These are phyloP conservation scores for Chaetomium globosum DNA, from an alignment of 2,329 filamentous ascomycete genomes.

Conservation along the genomic window DNA sequence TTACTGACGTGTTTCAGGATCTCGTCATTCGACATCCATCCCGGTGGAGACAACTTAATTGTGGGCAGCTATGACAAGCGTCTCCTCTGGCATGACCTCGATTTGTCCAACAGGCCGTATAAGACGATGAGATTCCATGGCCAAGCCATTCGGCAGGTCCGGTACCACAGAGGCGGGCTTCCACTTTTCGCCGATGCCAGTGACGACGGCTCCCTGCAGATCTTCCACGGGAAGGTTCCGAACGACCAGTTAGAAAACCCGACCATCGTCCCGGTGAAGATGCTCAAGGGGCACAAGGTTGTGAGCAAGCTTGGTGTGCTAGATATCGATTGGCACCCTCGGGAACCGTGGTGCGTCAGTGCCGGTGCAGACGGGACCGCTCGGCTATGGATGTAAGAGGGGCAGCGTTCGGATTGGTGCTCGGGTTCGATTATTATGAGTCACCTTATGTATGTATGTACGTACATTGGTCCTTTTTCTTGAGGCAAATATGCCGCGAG, in stretches of 20 bases:
- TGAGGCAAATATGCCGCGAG: conserved; percentile 1
- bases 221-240: conserved; percentile 96
- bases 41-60: conserved; percentile 89
- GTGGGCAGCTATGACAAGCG: conserved; percentile 93
- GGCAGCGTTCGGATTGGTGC: conserved; percentile 12
- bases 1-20: conserved; percentile 63
- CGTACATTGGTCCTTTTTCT: conserved; percentile 8
- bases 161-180: conserved; percentile 75
- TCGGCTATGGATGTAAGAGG: conserved; percentile 62
- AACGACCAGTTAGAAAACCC: conserved; percentile 95
- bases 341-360: conserved; percentile 90
- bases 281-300: conserved; percentile 85
- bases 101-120: conserved; percentile 86
- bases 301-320: conserved; percentile 84
- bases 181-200: conserved; percentile 93
- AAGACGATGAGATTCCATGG: conserved; percentile 95
- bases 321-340: conserved; percentile 94
- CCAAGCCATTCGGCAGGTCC: conserved; percentile 86
- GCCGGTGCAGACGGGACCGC: conserved; percentile 93
- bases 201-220: conserved; percentile 91
- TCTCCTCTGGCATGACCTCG: conserved; percentile 94
- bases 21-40: conserved; percentile 88
- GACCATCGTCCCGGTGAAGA: conserved; percentile 93
- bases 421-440: conserved; percentile 3
- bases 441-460: conserved; percentile 27